phyloP scores from a whole-genome alignment of 441 rosid genomes.

The Eruca vesicaria region DNA sequence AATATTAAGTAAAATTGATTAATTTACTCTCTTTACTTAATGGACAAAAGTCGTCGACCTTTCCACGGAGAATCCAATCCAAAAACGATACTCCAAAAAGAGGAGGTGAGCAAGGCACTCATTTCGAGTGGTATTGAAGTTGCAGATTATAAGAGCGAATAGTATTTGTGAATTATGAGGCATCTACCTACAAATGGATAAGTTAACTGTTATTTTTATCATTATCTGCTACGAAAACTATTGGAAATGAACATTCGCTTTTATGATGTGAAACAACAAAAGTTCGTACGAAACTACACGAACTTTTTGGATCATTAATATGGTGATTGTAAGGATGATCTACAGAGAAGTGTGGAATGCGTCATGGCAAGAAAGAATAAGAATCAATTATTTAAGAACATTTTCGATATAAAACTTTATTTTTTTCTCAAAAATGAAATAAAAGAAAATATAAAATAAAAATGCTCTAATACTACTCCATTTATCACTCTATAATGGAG shows the following conservation, averaged over 20 bases:
- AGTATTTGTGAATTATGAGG: not conserved
- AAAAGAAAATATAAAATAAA: too few relatives aligned
- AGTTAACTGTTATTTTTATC: not conserved
- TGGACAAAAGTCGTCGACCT: conserved; percentile 9
- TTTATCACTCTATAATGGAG: too few relatives aligned
- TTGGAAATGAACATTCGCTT: not conserved
- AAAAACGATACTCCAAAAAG: conserved; percentile 13
- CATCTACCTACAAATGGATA: conserved; percentile 12
- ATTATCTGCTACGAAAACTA: not conserved
- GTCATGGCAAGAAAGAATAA: too few relatives aligned
- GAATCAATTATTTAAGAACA: too few relatives aligned
- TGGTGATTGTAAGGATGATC: too few relatives aligned
- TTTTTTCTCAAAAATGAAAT: too few relatives aligned
- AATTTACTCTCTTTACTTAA: not conserved
- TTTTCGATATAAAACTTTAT: too few relatives aligned
- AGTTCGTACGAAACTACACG: not conserved
- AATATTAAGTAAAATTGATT: too few relatives aligned
- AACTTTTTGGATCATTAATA: not conserved
- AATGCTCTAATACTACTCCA: too few relatives aligned
- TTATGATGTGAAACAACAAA: not conserved
- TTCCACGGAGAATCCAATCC: not conserved
- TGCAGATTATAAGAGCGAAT: not conserved
- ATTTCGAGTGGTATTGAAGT: conserved; percentile 10
- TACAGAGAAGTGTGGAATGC: too few relatives aligned
- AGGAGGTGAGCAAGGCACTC: conserved; percentile 21